Conservation (phyloP, 371 early-diverging fungal genomes). For the Mortierella sp. region DNA sequence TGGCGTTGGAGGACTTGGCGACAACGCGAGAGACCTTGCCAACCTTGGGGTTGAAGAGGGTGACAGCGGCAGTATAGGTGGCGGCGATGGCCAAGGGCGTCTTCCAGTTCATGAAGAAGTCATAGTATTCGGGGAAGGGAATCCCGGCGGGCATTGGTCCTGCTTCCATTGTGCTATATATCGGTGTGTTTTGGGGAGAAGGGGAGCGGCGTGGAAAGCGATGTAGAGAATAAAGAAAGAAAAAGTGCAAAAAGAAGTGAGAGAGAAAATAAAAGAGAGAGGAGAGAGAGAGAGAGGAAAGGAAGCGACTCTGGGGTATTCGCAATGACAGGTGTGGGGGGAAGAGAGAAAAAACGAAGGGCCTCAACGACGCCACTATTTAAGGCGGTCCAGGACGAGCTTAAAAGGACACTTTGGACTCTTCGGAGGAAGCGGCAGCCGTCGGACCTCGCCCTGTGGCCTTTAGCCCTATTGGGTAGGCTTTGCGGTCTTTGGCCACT, state of each 20-base stretch:
- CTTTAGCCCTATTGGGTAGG: too few species aligned
- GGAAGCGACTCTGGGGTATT: not conserved
- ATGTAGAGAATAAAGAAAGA: not conserved
- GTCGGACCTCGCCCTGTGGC: too few species aligned
- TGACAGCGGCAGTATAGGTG: slow-evolving; percentile 62
- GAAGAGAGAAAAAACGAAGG: too few species aligned
- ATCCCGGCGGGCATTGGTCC: slow-evolving; percentile 58
- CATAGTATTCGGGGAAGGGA: slow-evolving; percentile 72
- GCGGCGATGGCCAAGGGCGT: slow-evolving; percentile 73
- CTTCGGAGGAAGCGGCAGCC: too few species aligned
- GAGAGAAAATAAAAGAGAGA: not conserved
- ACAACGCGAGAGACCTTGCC: slow-evolving; percentile 64
- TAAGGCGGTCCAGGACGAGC: too few species aligned
- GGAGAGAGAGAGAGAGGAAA: not conserved
- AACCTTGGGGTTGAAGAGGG: slow-evolving; percentile 69
- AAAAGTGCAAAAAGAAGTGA: not conserved
- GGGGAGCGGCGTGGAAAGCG: not conserved
- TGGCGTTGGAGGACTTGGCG: slow-evolving; percentile 61
- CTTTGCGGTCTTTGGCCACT: too few species aligned
- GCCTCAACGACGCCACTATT: too few species aligned
- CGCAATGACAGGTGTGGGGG: too few species aligned
- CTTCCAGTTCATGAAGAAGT: slow-evolving; percentile 80
- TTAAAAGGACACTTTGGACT: too few species aligned
- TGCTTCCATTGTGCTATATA: slow-evolving; percentile 29
- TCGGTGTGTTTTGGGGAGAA: not conserved